Base-by-base conservation (phyloP, 1,284 basidiomycete species). In the Cryptococcus neoformans region DNA sequence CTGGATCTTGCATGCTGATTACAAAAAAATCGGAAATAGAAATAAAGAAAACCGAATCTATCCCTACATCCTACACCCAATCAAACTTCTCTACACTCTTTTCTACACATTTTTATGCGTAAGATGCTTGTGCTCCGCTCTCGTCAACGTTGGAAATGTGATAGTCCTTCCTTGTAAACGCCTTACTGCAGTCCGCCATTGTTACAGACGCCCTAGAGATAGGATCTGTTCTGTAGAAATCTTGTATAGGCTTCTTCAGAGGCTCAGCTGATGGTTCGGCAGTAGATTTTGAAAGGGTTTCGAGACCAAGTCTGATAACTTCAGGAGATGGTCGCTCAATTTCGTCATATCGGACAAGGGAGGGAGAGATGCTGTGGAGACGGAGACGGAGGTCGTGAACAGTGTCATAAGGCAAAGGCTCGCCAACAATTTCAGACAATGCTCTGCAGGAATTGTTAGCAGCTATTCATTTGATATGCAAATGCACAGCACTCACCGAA, bases 281-380 rank as follows among this genome's bases (percentile, higher is more conserved):
- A 75, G 85, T 86, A 45, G 83, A 83, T 10, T 77, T 78, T 17
- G 81, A 81, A 28, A 94, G 76, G 1, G 80, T 76, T 68, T 83
- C 84, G 47, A 96, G 78, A 9, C 92, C 92, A 37, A 83, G 82
- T 14, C 87, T 80, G 17, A 87, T 84, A 45, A 92, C 79, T 40
- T 88, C 88, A 1, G 78, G 64, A 0, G 89, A 90, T 3, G 89
- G 90, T 37, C 79, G 80, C 79, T 98, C 95, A n/a, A 86, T 82
- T 48, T 82, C 80, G 70, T 96, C 92, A 76, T 95, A 94, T 65
- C 92, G 84, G 41, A 97, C 87, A 35, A 98, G 81, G 1, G 90
- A 84, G 1, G 96, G 96, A 41, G 91, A 92, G 65, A 99, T 87
- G 75, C 97, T 94, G 91, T 94, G 98, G 85, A 99, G 87, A 60